Percentiles rank a stretch among this genome's conserved stretches.
Conservation (phyloP, 148 eudicot species). For the Camellia lanceoleosa region DNA sequence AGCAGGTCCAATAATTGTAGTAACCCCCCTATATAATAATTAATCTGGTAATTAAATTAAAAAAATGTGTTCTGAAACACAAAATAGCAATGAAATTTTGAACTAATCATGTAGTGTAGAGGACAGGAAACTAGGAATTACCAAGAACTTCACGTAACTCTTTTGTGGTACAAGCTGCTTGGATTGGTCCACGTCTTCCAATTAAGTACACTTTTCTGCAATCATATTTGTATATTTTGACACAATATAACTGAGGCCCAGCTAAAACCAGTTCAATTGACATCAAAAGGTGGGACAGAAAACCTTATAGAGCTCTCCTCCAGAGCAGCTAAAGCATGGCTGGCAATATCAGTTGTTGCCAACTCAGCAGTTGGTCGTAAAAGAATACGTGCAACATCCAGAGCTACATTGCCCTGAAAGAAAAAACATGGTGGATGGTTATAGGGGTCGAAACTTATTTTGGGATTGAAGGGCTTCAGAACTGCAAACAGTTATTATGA, state of each 20-base stretch:
- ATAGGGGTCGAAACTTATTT: background rate
- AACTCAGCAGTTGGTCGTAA: conserved; percentile 63
- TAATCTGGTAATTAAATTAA: background rate
- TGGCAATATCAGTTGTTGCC: conserved; percentile 82
- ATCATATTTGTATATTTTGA: conserved; percentile 14
- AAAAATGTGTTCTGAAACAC: background rate
- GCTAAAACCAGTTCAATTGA: background rate
- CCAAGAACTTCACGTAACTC: conserved; percentile 95
- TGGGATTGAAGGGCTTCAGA: background rate
- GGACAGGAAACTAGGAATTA: conserved; percentile 21
- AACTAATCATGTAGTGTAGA: background rate
- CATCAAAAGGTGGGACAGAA: background rate
- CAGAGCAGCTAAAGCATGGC: conserved; percentile 71
- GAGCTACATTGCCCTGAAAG: conserved; percentile 93
- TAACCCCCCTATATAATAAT: background rate
- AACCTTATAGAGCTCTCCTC: conserved; percentile 82
- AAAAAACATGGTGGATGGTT: conserved; percentile 10
- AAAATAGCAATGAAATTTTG: background rate
- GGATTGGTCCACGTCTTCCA: conserved; percentile 99
- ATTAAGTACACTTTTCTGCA: conserved; percentile 86
- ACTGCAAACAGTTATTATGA: background rate
- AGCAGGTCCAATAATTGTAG: background rate
- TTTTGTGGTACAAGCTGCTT: conserved; percentile 98
- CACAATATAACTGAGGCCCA: background rate
- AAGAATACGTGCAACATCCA: conserved; percentile 91